Evolutionary conservation across 306 rosid species (phyloP).

Genomic region (Echinosophora koreensis): DNA sequence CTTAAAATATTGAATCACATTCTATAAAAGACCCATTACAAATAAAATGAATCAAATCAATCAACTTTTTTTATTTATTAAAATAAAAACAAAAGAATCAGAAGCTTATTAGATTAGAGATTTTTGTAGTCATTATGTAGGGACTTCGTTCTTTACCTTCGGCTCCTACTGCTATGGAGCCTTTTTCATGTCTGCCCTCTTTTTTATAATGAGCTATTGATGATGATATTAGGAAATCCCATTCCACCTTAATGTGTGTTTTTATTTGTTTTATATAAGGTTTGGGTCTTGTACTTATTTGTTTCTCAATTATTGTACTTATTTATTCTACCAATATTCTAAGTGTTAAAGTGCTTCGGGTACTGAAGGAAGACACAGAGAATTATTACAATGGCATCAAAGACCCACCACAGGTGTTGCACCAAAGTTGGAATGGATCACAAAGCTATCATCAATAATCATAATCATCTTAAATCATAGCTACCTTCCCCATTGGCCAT

Average conservation of each 20-base stretch:
- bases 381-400: slow-evolving; percentile 19
- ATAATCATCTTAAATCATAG: slow-evolving; percentile 5
- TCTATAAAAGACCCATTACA: neutral
- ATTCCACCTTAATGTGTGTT: neutral
- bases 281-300: neutral
- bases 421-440: neutral
- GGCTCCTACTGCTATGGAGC: slow-evolving; percentile 5
- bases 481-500: slow-evolving; percentile 14
- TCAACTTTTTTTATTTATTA: neutral
- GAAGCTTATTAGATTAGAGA: neutral
- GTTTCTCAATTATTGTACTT: too few species aligned
- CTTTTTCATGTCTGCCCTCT: neutral
- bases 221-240: neutral
- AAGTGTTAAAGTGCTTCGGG: neutral
- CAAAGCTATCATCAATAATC: slow-evolving; percentile 11
- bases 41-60: neutral
- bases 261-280: neutral
- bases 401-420: slow-evolving; percentile 45
- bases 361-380: neutral
- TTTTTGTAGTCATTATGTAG: slow-evolving; percentile 1
- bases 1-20: neutral
- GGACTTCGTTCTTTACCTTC: slow-evolving; percentile 22
- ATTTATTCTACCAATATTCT: too few species aligned
- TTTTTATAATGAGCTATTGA: neutral
- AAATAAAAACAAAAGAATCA: neutral